phyloP scores from a whole-genome alignment of 495 filamentous ascomycete genomes.

The Bathelium albidoporum region DNA sequence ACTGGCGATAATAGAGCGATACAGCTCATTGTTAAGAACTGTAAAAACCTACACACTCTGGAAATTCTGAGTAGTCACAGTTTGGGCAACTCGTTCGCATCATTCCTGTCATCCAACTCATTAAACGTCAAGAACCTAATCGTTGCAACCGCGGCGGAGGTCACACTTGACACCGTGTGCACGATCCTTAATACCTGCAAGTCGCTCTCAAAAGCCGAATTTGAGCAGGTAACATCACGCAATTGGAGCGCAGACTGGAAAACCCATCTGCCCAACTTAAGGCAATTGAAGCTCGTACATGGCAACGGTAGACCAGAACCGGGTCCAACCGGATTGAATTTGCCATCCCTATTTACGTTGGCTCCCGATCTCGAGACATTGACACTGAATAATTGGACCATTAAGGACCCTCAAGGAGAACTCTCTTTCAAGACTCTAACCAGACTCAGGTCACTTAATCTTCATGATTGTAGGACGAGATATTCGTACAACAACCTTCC shows the following conservation, averaged over 20 bases:
- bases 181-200: background rate
- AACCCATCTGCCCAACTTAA: background rate
- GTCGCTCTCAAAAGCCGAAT: background rate
- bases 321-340: background rate
- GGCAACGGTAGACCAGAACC: background rate
- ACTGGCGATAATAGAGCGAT: slow-evolving; percentile 12
- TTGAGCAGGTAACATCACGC: background rate
- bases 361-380: background rate
- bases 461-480: background rate
- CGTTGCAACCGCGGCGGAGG: background rate
- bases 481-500: background rate
- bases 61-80: background rate
- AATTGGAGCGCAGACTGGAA: background rate
- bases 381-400: background rate
- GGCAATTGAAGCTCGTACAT: background rate
- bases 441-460: background rate
- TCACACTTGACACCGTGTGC: background rate
- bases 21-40: background rate
- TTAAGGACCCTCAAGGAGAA: background rate
- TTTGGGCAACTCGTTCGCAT: background rate
- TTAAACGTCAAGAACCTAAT: background rate
- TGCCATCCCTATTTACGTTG: background rate
- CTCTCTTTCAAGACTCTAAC: background rate
- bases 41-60: background rate
- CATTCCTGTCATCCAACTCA: background rate